Conservation (phyloP, 768 basidiomycete species). For the Ramaria sp. region DNA sequence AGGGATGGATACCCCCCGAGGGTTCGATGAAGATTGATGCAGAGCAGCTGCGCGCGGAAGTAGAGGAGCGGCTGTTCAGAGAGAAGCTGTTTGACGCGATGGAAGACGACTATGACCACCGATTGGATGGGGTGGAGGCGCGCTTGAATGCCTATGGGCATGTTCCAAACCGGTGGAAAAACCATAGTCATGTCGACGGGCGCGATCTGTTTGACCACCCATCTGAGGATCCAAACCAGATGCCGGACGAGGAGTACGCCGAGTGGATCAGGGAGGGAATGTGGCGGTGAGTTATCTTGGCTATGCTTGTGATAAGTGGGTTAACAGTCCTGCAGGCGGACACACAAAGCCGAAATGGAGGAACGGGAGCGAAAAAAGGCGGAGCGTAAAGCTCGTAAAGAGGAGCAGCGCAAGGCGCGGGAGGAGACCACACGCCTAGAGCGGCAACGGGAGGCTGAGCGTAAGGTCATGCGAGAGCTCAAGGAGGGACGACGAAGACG, state of each 20-base stretch:
- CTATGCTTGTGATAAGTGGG: background rate
- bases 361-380: conserved; percentile 50
- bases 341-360: conserved; percentile 19
- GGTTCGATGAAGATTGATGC: conserved; percentile 25
- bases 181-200: conserved; percentile 23
- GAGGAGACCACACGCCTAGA: conserved; percentile 42
- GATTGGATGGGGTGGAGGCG: conserved; percentile 51
- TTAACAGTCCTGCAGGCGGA: background rate
- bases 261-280: conserved; percentile 82
- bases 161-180: conserved; percentile 61
- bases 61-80: conserved; percentile 57
- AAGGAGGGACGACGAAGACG: conserved; percentile 33
- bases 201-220: conserved; percentile 20
- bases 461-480: conserved; percentile 37
- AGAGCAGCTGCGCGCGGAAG: conserved; percentile 38
- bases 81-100: conserved; percentile 67
- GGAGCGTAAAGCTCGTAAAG: conserved; percentile 39
- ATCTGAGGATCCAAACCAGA: conserved; percentile 29
- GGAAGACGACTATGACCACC: conserved; percentile 50
- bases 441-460: conserved; percentile 41
- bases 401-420: conserved; percentile 41
- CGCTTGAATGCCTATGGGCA: conserved; percentile 59
- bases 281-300: conserved; percentile 49
- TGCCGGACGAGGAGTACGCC: conserved; percentile 84
- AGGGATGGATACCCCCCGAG: conserved; percentile 20